These are phyloP conservation scores for Rhododendron ferrugineum DNA, from an alignment of 148 eudicot species.

Conservation along the genomic window DNA sequence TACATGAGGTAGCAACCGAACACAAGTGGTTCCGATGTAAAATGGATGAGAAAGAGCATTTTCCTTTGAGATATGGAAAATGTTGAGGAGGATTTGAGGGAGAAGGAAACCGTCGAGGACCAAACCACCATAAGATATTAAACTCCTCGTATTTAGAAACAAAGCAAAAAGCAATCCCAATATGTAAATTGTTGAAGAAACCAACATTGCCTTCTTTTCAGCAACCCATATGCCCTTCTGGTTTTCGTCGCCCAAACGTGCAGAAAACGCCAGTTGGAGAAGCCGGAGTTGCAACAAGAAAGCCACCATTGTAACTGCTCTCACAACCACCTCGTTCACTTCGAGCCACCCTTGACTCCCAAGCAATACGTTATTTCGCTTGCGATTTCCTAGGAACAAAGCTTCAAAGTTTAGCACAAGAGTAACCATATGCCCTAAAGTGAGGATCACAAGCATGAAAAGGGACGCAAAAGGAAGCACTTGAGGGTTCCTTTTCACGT, in stretches of 20 bases:
- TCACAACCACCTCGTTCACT: conserved; percentile 13
- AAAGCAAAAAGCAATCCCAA: neutral
- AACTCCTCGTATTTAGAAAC: conserved; percentile 15
- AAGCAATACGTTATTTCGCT: neutral
- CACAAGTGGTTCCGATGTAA: conserved; percentile 33
- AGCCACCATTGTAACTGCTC: conserved; percentile 18
- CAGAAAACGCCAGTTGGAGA: conserved; percentile 13
- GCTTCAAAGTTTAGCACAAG: conserved; percentile 22
- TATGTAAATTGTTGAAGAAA: conserved; percentile 4
- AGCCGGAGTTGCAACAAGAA: conserved; percentile 23
- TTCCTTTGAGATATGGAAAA: conserved; percentile 14
- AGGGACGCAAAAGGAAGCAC: conserved; percentile 8
- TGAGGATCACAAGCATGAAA: conserved; percentile 23
- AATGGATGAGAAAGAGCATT: conserved; percentile 28
- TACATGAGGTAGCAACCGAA: conserved; percentile 33
- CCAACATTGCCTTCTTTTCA: conserved; percentile 13
- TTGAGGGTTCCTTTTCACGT: conserved; percentile 9
- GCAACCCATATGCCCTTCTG: conserved; percentile 2
- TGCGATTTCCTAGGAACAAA: neutral
- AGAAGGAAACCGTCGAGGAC: conserved; percentile 30
- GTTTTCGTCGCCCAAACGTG: neutral
- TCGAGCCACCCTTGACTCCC: conserved; percentile 11
- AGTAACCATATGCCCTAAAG: conserved; percentile 22
- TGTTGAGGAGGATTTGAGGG: conserved; percentile 32
- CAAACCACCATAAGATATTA: conserved; percentile 29